Evolutionary conservation across 495 filamentous ascomycete species (phyloP), one percentile per base, ranked within the genome.

Genomic region (Neurospora hispaniola): DNA sequence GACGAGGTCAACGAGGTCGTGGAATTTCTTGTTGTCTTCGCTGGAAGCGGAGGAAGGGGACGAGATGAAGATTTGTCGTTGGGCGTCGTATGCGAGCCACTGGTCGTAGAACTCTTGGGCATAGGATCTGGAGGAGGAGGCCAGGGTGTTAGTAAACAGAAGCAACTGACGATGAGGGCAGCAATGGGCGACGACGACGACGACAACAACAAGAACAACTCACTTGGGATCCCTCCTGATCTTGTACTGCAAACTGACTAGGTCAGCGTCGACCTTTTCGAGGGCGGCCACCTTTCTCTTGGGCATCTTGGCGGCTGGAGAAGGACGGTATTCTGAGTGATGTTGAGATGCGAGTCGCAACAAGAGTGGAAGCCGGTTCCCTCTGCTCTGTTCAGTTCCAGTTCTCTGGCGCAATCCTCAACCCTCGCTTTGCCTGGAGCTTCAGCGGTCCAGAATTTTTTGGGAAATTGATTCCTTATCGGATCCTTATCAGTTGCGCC

Each of bases 241-340:
- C 81, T 96, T 94, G 84, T 96, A 90, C 82, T 97, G 94, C 44
- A 97, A 80, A 81, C 92, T 94, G 69, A 93, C 88, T 87, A 97
- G 80, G 80, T 97, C 94, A 40, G 93, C 94, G 77, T 98, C 94
- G 76, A 96, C 90, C 87, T 98, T 98, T 83, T 98, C 94, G 78
- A 97, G 88, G 48, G 94, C 94, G 42, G 91, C 92, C 46, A 97
- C 84, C 83, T 94, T 95, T 81, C 93, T 88, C 80, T 97, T 97
- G 44, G 87, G 89, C 90, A 93, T 94, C 70, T 77, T 84, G 78
- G 72, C 75, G 42, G 66, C 18, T 59, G 11, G 43, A 42, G 27
- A 27, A 12, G 23, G 39, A 23, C 40, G 70, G 6, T 71, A n/a
- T 44, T 41, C 9, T 1, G 23, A 31, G 6, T n/a, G 5, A 38